Conservation (phyloP, 306 rosid species). For the Gynostemma pentaphyllum region DNA sequence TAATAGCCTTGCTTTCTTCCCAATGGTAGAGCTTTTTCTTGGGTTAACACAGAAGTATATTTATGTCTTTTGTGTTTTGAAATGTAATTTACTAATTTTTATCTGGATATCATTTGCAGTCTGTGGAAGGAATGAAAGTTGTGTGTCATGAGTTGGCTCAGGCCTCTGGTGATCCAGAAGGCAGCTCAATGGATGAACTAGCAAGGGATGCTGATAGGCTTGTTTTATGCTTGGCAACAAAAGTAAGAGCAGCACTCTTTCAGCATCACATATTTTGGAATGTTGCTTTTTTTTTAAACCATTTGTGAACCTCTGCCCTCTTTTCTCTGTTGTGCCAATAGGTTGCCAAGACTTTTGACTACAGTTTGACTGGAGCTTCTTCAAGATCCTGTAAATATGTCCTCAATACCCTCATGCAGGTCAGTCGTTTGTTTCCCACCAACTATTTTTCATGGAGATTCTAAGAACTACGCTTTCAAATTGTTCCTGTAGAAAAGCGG, state of each 20-base stretch:
- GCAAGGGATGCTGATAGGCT: conserved; percentile 84
- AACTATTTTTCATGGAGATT: neutral
- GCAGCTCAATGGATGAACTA: conserved; percentile 81
- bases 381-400: conserved; percentile 99
- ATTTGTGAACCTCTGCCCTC: neutral
- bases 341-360: conserved; percentile 98
- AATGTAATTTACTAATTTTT: neutral
- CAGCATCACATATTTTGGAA: neutral
- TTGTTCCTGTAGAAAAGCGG: neutral
- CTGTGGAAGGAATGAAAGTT: conserved; percentile 98
- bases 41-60: neutral
- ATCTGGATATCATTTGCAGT: conserved; percentile 34
- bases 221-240: conserved; percentile 83
- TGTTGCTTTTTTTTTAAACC: neutral
- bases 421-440: too few species aligned
- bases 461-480: conserved; percentile 6
- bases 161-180: conserved; percentile 82
- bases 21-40: neutral
- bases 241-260: conserved; percentile 32
- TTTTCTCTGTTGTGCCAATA: conserved; percentile 6
- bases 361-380: conserved; percentile 88
- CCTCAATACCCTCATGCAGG: conserved; percentile 98
- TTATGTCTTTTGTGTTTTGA: neutral
- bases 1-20: neutral
- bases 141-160: conserved; percentile 96